Conservation (phyloP, 2,329 filamentous ascomycete genomes). For the Capronia epimyces region DNA sequence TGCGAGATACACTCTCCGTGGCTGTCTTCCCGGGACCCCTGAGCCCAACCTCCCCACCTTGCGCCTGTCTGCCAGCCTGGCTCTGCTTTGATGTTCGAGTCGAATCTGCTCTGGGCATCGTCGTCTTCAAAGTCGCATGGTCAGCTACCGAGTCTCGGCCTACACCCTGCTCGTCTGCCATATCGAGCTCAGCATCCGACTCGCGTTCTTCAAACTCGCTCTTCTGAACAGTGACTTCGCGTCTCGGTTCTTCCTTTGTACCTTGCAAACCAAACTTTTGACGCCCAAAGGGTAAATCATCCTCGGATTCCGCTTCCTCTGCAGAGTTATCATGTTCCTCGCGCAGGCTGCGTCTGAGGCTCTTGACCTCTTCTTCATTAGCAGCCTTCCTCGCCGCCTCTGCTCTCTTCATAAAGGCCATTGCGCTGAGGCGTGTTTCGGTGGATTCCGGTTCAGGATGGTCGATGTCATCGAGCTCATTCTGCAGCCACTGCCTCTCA, state of each 20-base stretch:
- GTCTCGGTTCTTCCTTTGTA: constrained; percentile 30
- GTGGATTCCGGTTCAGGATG: constrained; percentile 39
- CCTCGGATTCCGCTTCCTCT: constrained; percentile 39
- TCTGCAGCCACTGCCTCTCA: constrained; percentile 44
- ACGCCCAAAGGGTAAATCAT: constrained; percentile 54
- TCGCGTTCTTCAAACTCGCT: constrained; percentile 59
- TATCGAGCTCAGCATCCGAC: constrained; percentile 45
- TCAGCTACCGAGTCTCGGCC: constrained; percentile 4
- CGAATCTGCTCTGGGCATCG: neutral
- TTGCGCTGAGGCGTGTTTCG: constrained; percentile 65
- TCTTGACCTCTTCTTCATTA: constrained; percentile 70
- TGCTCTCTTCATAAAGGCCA: constrained; percentile 93
- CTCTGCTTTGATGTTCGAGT: constrained; percentile 27
- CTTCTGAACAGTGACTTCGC: constrained; percentile 32
- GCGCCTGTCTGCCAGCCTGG: neutral
- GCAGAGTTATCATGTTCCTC: constrained; percentile 37
- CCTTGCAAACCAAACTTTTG: constrained; percentile 35
- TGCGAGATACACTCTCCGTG: neutral
- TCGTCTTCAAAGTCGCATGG: neutral
- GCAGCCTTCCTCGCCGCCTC: constrained; percentile 70
- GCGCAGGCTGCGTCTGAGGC: constrained; percentile 65
- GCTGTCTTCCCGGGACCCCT: neutral
- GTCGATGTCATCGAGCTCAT: constrained; percentile 40
- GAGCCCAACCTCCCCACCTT: neutral
- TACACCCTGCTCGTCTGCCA: constrained; percentile 27